phyloP scores from a whole-genome alignment of 2,329 filamentous ascomycete species.

The Apiospora rasikravindrae region DNA sequence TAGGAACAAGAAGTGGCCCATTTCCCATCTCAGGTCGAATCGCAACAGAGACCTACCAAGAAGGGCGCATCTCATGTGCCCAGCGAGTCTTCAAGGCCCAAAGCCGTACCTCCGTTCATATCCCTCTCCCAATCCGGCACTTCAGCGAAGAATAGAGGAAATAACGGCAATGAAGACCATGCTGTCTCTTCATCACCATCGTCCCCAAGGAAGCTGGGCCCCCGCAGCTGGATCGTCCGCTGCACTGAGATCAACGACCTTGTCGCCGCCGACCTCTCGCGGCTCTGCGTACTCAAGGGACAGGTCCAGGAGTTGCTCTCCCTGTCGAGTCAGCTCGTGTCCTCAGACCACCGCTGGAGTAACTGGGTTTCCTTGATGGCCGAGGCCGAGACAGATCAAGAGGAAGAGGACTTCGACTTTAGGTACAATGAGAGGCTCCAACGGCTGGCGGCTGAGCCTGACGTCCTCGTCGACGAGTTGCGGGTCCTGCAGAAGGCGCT shows the following conservation, averaged over 20 bases:
- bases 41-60: background rate
- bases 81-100: background rate
- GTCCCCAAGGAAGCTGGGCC: background rate
- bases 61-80: background rate
- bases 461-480: background rate
- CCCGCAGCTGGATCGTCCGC: constrained; percentile 6
- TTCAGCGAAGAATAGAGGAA: background rate
- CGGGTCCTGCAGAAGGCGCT: background rate
- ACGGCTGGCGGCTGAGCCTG: background rate
- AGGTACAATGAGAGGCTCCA: background rate
- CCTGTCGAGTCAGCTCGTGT: background rate
- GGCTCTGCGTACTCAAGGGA: background rate
- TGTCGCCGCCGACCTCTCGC: background rate
- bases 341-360: background rate
- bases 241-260: constrained; percentile 2
- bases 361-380: background rate
- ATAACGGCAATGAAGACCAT: background rate
- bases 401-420: background rate
- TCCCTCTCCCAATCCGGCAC: background rate
- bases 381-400: background rate
- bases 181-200: background rate
- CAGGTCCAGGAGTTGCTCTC: background rate
- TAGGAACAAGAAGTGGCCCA: background rate
- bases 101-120: background rate
- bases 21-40: background rate